phyloP scores from a whole-genome alignment of 192 early-diverging fungal species.

The Umbelopsis vinacea region DNA sequence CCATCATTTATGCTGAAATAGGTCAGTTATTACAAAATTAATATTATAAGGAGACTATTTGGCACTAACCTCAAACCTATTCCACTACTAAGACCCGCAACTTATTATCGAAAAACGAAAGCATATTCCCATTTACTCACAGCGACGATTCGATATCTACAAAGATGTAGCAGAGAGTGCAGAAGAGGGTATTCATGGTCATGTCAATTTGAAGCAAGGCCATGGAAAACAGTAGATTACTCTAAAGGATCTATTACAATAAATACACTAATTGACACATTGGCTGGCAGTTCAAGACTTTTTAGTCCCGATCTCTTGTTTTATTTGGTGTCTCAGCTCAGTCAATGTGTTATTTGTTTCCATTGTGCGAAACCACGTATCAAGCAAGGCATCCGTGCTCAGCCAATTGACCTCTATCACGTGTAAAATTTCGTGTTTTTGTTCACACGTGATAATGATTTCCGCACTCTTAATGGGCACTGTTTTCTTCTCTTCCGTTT shows the following conservation, averaged over 20 bases:
- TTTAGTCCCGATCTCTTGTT: too few relatives aligned
- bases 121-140: slow-evolving; percentile 75
- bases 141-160: slow-evolving; percentile 93
- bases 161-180: slow-evolving; percentile 61
- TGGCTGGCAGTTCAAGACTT: too few relatives aligned
- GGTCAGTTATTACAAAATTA: slow-evolving; percentile 35
- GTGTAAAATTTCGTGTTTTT: too few relatives aligned
- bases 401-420: too few relatives aligned
- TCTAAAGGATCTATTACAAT: too few relatives aligned
- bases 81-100: slow-evolving; percentile 53
- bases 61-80: not conserved
- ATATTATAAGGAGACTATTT: not conserved
- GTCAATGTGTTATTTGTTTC: too few relatives aligned
- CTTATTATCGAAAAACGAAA: slow-evolving; percentile 66
- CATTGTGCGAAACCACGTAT: too few relatives aligned
- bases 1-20: slow-evolving; percentile 82
- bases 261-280: too few relatives aligned
- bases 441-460: too few relatives aligned
- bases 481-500: not conserved
- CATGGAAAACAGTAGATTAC: too few relatives aligned
- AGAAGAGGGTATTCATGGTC: slow-evolving; percentile 25
- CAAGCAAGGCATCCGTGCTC: too few relatives aligned
- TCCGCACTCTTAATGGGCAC: too few relatives aligned
- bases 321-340: not conserved
- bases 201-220: slow-evolving; percentile 22